These are phyloP conservation scores for Blumeria graminis DNA, from an alignment of 2,329 filamentous ascomycete species.

Conservation along the genomic window DNA sequence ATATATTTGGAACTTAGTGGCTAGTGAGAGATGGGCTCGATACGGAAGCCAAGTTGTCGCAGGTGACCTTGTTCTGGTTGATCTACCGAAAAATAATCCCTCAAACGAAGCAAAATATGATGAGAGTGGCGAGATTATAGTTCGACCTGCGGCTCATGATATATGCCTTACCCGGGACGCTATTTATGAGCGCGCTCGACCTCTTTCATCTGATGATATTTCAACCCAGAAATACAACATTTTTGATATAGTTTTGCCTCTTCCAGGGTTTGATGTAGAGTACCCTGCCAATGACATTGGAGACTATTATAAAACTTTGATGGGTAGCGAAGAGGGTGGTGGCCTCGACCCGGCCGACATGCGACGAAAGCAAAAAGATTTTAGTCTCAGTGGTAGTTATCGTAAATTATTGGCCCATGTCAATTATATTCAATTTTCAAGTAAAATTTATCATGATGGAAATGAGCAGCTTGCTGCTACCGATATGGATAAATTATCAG, in stretches of 20 bases:
- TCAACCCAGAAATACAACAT: constrained; percentile 53
- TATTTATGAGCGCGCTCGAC: constrained; percentile 42
- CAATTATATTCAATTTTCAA: constrained; percentile 27
- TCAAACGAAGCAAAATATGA: constrained; percentile 14
- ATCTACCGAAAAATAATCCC: constrained; percentile 6
- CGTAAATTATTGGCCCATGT: constrained; percentile 58
- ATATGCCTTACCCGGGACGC: constrained; percentile 27
- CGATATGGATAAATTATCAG: constrained; percentile 36
- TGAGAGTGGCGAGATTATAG: constrained; percentile 17
- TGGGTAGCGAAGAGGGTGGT: constrained; percentile 58
- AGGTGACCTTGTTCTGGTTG: constrained; percentile 40
- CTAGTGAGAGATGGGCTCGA: constrained; percentile 54
- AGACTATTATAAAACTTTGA: constrained; percentile 67
- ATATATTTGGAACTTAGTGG: constrained; percentile 75
- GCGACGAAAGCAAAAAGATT: constrained; percentile 65
- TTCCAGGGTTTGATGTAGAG: constrained; percentile 72
- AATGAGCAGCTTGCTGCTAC: constrained; percentile 75
- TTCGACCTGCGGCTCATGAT: constrained; percentile 33
- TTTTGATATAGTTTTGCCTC: constrained; percentile 72
- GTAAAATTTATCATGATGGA: constrained; percentile 43
- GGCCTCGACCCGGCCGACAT: constrained; percentile 62
- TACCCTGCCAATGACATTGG: constrained; percentile 71
- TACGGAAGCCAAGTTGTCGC: constrained; percentile 52
- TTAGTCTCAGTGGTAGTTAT: constrained; percentile 73
- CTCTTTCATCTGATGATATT: constrained; percentile 55